These are phyloP conservation scores for Metschnikowia noctiluminum DNA, from an alignment of 805 yeast genomes.

Conservation along the genomic window DNA sequence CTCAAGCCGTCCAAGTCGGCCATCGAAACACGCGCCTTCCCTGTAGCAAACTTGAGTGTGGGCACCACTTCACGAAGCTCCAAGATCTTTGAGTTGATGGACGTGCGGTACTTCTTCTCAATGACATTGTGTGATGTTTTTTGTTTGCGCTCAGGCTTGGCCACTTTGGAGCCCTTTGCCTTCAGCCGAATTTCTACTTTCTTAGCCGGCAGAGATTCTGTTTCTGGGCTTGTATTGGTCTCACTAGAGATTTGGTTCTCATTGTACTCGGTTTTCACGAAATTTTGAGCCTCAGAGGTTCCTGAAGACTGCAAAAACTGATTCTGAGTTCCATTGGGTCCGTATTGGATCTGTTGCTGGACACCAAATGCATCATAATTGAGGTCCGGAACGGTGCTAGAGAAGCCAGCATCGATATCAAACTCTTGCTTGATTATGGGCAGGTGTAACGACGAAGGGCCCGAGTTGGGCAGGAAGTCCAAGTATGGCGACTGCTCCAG, in stretches of 20 bases:
- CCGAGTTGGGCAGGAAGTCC: slow-evolving; percentile 6
- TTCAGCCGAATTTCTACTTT: slow-evolving; percentile 6
- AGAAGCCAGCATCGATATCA: background rate
- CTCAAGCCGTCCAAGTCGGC: slow-evolving; percentile 65
- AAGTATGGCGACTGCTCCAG: slow-evolving; percentile 4
- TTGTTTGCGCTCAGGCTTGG: slow-evolving; percentile 48
- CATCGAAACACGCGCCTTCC: slow-evolving; percentile 21
- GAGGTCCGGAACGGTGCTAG: background rate
- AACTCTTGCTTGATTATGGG: background rate
- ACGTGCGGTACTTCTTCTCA: slow-evolving; percentile 77
- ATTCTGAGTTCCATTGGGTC: too few species aligned
- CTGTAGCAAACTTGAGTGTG: slow-evolving; percentile 60
- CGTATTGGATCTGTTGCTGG: background rate
- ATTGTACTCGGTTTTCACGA: background rate
- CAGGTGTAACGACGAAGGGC: slow-evolving; percentile 1
- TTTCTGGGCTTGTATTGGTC: too few species aligned
- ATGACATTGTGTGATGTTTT: slow-evolving; percentile 74
- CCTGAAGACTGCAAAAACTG: background rate
- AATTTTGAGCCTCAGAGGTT: background rate
- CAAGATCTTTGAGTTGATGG: slow-evolving; percentile 66
- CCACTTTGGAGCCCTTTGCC: slow-evolving; percentile 13
- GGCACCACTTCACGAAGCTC: slow-evolving; percentile 78
- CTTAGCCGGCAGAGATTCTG: too few species aligned
- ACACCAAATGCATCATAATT: too few species aligned
- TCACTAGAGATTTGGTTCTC: too few species aligned